Evolutionary conservation across 1,284 basidiomycete genomes (phyloP).

Genomic region (Cryptococcus sp.): DNA sequence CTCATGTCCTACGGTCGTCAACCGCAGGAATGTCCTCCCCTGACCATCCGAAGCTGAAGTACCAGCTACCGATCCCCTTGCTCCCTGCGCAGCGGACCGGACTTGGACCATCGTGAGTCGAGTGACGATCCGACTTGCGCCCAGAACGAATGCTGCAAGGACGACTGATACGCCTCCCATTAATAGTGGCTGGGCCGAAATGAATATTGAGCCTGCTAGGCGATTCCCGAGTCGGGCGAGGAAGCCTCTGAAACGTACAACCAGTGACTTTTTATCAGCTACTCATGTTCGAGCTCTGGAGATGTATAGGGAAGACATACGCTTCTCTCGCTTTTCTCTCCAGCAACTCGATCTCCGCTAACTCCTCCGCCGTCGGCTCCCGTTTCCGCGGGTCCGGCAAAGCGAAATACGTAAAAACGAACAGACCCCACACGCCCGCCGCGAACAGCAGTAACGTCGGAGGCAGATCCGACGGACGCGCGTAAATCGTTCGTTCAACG

Average conservation of each 20-base stretch:
- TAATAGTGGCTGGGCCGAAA: conserved; percentile 10
- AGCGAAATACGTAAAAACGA: conserved; percentile 7
- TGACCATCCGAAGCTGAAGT: background rate
- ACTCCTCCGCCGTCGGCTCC: conserved; percentile 14
- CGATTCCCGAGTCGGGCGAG: conserved; percentile 3
- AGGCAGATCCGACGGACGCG: conserved; percentile 14
- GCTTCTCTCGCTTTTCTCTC: background rate
- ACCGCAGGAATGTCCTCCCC: conserved; percentile 3
- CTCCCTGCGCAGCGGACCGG: background rate
- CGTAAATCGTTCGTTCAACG: conserved; percentile 16
- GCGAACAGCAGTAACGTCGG: conserved; percentile 10
- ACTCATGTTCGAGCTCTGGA: background rate
- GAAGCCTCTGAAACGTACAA: conserved; percentile 1
- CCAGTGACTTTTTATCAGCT: background rate
- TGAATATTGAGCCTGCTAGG: conserved; percentile 7
- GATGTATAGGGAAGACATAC: background rate
- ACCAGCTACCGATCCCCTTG: background rate
- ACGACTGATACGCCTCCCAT: conserved; percentile 7
- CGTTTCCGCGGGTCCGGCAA: conserved; percentile 7
- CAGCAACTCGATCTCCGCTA: conserved; percentile 3
- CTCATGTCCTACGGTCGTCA: conserved; percentile 8
- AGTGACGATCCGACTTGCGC: conserved; percentile 12
- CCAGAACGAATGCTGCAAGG: conserved; percentile 5
- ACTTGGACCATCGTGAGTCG: conserved; percentile 16
- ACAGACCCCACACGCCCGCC: conserved; percentile 14